phyloP scores from a whole-genome alignment of 495 filamentous ascomycete species.

The Penicillium crystallinum region DNA sequence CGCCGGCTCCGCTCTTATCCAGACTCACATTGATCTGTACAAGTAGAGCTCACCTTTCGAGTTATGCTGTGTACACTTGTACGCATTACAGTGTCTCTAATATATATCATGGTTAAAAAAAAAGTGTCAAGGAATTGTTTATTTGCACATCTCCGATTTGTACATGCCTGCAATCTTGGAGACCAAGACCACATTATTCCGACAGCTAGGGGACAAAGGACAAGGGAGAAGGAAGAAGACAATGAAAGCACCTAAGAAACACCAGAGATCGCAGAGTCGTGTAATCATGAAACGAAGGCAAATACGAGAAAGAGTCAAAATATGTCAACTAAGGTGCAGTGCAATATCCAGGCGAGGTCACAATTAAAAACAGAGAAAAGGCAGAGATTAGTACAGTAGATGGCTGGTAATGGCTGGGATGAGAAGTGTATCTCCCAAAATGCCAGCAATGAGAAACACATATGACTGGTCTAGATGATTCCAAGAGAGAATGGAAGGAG shows the following conservation, averaged over 20 bases:
- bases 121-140: constrained; percentile 9
- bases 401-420: constrained; percentile 2
- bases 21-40: no score
- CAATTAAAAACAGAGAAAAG: constrained; percentile 11
- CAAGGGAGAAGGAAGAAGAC: constrained; percentile 3
- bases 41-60: no score
- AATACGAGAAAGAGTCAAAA: not conserved
- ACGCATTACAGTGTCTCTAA: no score
- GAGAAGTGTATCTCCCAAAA: not conserved
- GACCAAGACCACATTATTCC: not conserved
- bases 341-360: not conserved
- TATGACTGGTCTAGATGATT: constrained; percentile 20
- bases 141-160: constrained; percentile 23
- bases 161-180: constrained; percentile 8
- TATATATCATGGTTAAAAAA: no score
- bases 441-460: constrained; percentile 6
- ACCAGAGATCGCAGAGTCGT: constrained; percentile 16
- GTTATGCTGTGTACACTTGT: not conserved
- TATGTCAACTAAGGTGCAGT: not conserved
- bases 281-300: constrained; percentile 13
- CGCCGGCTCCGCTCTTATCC: no score
- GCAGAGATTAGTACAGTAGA: constrained; percentile 24
- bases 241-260: constrained; percentile 7
- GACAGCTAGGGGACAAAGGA: constrained; percentile 7
- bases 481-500: not conserved